Conservation (phyloP, 306 rosid genomes). For the Rubus parviflorus region DNA sequence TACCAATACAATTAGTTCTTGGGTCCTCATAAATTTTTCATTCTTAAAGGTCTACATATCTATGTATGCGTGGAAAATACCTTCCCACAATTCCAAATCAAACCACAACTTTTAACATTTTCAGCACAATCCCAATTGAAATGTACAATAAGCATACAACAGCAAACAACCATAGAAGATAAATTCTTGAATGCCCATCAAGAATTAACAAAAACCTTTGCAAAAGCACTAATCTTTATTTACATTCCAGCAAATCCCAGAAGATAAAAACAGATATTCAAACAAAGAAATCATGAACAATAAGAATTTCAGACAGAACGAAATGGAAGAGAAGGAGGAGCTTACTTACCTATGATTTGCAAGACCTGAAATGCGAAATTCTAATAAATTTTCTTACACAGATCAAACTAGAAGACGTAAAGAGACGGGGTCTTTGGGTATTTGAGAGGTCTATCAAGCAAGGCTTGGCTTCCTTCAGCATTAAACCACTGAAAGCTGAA, state of each 20-base stretch:
- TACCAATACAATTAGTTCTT: not conserved
- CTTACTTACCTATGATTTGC: slow-evolving; percentile 42
- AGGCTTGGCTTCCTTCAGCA: slow-evolving; percentile 35
- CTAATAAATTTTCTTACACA: not conserved
- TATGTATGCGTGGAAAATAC: not conserved
- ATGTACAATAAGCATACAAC: not conserved
- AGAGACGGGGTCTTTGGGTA: slow-evolving; percentile 18
- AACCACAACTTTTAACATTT: not conserved
- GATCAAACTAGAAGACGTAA: slow-evolving; percentile 33
- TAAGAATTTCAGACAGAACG: not conserved
- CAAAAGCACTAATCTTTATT: slow-evolving; percentile 5
- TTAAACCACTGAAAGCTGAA: slow-evolving; percentile 32
- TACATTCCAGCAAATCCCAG: slow-evolving; percentile 17
- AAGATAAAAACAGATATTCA: slow-evolving; percentile 16
- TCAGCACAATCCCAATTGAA: slow-evolving; percentile 17
- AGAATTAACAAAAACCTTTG: not conserved
- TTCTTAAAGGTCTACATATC: not conserved
- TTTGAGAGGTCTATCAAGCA: slow-evolving; percentile 35
- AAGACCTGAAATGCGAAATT: slow-evolving; percentile 15
- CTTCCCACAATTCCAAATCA: slow-evolving; percentile 7
- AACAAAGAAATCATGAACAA: slow-evolving; percentile 7
- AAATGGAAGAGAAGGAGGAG: slow-evolving; percentile 16
- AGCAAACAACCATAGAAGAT: not conserved
- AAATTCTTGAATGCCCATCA: slow-evolving; percentile 23
- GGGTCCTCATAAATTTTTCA: not conserved